A percentile compares a stretch with the other conserved stretches of the same genome.
Evolutionary conservation across 495 filamentous ascomycete species (phyloP).

Genomic region (Diplogelasinospora grovesii): DNA sequence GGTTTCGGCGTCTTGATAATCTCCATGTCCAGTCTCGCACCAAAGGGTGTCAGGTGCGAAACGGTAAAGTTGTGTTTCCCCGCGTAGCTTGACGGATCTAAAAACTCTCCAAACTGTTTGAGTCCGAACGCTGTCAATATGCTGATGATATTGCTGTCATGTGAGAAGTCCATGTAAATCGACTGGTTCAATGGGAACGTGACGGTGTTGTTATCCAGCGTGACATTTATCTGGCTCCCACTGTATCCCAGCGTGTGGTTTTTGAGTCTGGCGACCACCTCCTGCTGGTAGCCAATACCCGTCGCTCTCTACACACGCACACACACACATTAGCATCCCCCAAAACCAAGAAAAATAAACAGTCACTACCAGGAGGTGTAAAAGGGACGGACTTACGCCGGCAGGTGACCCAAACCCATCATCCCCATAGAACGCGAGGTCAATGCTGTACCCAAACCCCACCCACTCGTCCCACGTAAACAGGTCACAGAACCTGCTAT

Average conservation of each 20-base stretch:
- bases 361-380: background rate
- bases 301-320: constrained; percentile 39
- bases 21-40: constrained; percentile 56
- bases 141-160: constrained; percentile 73
- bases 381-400: constrained; percentile 34
- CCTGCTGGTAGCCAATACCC: constrained; percentile 57
- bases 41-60: constrained; percentile 54
- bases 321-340: background rate
- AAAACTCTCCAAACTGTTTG: constrained; percentile 54
- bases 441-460: constrained; percentile 63
- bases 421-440: constrained; percentile 54
- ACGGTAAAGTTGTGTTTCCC: constrained; percentile 46
- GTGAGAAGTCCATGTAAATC: constrained; percentile 77
- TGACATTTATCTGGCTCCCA: constrained; percentile 55
- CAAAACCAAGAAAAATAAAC: background rate
- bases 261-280: constrained; percentile 52
- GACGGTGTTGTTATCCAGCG: constrained; percentile 54
- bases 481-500: constrained; percentile 63
- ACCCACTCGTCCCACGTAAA: constrained; percentile 67
- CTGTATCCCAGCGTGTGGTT: constrained; percentile 47
- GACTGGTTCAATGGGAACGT: constrained; percentile 64
- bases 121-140: constrained; percentile 69
- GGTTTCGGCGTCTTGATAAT: constrained; percentile 52
- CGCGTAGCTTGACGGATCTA: constrained; percentile 37
- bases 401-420: constrained; percentile 53